Evolutionary conservation across 345 rosid genomes (phyloP).

Genomic region (Syzygium oleosum): DNA sequence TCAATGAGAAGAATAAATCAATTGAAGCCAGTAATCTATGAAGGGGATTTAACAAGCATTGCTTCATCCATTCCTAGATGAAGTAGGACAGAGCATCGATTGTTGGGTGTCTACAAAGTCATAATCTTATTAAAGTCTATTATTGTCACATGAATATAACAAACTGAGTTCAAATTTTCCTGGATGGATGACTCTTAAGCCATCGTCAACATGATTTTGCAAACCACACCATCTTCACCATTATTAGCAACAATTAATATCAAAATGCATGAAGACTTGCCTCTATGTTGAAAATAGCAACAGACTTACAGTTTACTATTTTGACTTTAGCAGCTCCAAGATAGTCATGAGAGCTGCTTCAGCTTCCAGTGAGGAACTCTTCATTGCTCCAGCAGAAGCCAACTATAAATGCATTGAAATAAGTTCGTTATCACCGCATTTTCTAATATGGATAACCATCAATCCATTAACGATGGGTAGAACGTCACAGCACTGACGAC

Average conservation of each 20-base stretch:
- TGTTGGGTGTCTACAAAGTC: background rate
- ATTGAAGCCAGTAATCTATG: background rate
- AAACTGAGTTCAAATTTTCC: background rate
- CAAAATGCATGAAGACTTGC: background rate
- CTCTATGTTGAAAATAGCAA: background rate
- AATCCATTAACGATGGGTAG: constrained; percentile 34
- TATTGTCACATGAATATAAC: background rate
- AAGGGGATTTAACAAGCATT: background rate
- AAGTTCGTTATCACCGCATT: constrained; percentile 45
- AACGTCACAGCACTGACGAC: constrained; percentile 63
- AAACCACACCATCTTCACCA: background rate
- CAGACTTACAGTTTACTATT: background rate
- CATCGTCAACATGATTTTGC: background rate
- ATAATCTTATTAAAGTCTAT: background rate
- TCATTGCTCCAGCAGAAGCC: background rate
- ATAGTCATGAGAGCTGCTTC: background rate
- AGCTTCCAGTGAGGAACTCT: background rate
- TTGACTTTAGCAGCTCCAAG: background rate
- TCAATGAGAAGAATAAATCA: background rate
- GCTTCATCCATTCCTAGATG: background rate
- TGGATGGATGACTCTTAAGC: background rate
- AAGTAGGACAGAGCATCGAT: background rate
- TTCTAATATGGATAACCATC: constrained; percentile 45
- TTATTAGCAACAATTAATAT: background rate
- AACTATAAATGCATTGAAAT: constrained; percentile 35